These are phyloP conservation scores for Carex scoparia DNA, from an alignment of 176 grass and related monocot genomes.

Conservation along the genomic window DNA sequence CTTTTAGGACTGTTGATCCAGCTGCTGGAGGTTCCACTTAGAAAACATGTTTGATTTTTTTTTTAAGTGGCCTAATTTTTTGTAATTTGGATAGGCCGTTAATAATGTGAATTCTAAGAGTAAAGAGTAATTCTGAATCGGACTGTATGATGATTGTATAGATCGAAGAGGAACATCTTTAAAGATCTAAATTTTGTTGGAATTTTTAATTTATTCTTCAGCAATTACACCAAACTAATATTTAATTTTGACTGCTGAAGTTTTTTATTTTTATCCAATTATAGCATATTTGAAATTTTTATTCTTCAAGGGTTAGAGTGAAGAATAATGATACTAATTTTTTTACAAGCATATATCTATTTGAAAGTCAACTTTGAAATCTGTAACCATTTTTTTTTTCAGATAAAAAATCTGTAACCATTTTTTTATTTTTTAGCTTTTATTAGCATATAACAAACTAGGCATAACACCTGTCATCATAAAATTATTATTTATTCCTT, in stretches of 20 bases:
- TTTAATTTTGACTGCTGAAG: not conserved
- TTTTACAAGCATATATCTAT: not conserved
- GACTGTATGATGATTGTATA: not conserved
- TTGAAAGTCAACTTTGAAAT: not conserved
- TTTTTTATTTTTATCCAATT: not conserved
- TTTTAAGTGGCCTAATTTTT: not conserved
- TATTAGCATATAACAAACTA: not conserved
- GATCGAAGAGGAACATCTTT: not conserved
- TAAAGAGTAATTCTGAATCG: not conserved
- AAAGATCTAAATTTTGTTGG: not conserved
- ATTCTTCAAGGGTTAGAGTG: no score
- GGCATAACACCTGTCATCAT: not conserved
- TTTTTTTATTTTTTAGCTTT: not conserved
- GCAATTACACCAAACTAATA: not conserved
- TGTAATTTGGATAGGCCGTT: constrained; percentile 6
- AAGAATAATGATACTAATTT: no score
- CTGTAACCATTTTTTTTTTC: not conserved
- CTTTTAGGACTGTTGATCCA: constrained; percentile 67
- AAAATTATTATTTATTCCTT: not conserved
- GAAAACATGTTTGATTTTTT: not conserved
- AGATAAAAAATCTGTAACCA: not conserved
- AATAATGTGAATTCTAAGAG: not conserved
- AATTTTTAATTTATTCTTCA: not conserved
- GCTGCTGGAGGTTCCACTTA: constrained; percentile 14
- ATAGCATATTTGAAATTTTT: not conserved